A percentile compares a stretch with the other conserved stretches of the same genome.
Conservation (phyloP, 495 filamentous ascomycete species). For the Cetradonia linearis region DNA sequence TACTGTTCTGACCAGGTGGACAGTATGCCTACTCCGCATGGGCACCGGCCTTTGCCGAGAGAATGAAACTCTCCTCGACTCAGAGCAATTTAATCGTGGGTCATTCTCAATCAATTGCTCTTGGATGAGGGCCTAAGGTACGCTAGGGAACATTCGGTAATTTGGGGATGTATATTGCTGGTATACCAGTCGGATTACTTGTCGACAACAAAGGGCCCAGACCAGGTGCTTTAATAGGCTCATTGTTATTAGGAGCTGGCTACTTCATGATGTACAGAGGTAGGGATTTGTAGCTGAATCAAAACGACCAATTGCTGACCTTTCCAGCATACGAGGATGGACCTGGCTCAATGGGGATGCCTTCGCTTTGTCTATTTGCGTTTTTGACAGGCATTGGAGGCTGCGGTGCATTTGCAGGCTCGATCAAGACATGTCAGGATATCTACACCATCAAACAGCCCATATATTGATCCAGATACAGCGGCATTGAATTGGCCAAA, state of each 20-base stretch:
- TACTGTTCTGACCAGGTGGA: constrained; percentile 11
- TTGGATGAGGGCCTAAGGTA: constrained; percentile 20
- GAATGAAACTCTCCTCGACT: constrained; percentile 75
- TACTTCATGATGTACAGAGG: constrained; percentile 71
- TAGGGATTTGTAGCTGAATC: constrained; percentile 26
- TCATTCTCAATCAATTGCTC: constrained; percentile 10
- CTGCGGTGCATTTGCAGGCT: constrained; percentile 73
- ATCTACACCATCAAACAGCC: not conserved
- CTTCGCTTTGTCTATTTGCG: constrained; percentile 67
- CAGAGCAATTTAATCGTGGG: constrained; percentile 81
- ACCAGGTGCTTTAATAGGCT: constrained; percentile 62
- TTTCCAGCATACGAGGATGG: constrained; percentile 39
- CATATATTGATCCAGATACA: constrained; percentile 21
- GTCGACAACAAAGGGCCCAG: constrained; percentile 77
- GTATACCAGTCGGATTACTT: constrained; percentile 80
- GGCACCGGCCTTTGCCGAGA: constrained; percentile 87
- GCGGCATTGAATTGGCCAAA: constrained; percentile 88
- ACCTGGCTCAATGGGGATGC: constrained; percentile 51
- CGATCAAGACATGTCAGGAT: constrained; percentile 62
- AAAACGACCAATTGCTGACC: not conserved
- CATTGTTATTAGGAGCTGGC: constrained; percentile 57
- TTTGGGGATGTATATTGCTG: constrained; percentile 86
- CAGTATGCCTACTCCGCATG: constrained; percentile 98
- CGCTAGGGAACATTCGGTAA: constrained; percentile 75
- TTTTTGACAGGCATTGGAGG: constrained; percentile 80